These are phyloP conservation scores for Cruciata laevipes DNA, from an alignment of 257 asterid genomes.

Conservation along the genomic window DNA sequence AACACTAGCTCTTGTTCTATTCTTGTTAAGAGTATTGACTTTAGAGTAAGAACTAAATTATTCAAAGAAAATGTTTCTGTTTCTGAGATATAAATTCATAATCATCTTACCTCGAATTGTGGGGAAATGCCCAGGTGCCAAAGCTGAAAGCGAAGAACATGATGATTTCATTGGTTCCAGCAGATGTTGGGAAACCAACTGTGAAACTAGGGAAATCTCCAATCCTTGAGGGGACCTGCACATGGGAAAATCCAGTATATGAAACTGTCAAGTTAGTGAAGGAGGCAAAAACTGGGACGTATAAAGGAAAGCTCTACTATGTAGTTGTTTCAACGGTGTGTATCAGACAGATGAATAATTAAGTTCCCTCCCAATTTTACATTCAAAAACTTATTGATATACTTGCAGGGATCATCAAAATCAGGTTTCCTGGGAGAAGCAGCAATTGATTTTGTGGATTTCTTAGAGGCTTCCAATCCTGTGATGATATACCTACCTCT, in stretches of 20 bases:
- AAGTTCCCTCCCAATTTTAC: neutral
- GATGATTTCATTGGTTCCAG: constrained; percentile 79
- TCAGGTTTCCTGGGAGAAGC: constrained; percentile 88
- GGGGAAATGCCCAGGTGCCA: constrained; percentile 59
- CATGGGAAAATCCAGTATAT: constrained; percentile 73
- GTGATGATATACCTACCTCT: constrained; percentile 63
- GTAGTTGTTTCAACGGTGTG: constrained; percentile 74
- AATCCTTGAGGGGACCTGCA: constrained; percentile 69
- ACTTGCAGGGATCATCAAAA: constrained; percentile 80
- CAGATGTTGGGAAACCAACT: constrained; percentile 83
- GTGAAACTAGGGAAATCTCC: constrained; percentile 62
- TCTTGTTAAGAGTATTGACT: too few relatives aligned
- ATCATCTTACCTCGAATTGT: constrained; percentile 7
- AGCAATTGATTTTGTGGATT: constrained; percentile 85
- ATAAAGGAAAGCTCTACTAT: constrained; percentile 70
- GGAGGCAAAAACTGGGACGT: constrained; percentile 66
- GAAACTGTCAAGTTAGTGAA: constrained; percentile 68
- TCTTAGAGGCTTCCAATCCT: constrained; percentile 56
- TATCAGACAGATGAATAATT: neutral
- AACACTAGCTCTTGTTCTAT: neutral
- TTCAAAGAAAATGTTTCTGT: neutral
- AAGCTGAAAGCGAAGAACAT: constrained; percentile 68
- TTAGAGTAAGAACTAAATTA: neutral
- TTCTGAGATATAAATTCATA: constrained; percentile 14
- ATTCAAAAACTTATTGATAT: constrained; percentile 1